Base-by-base conservation (phyloP, 441 rosid species). In the Monsonia emarginata region DNA sequence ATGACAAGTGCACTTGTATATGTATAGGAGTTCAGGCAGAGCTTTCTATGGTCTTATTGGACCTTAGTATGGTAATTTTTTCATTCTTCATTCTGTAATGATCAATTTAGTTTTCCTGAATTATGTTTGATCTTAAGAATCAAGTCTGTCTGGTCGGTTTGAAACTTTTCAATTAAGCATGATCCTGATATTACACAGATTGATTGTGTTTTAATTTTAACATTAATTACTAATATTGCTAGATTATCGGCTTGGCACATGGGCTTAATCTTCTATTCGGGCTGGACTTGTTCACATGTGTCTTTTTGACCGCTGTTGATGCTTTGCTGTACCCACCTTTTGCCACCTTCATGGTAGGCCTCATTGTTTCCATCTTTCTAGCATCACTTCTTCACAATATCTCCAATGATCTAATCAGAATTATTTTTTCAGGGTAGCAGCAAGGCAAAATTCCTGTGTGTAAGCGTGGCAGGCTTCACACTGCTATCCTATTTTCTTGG, bases 201-300 rank as follows among this genome's bases (percentile, higher is more conserved):
- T 32, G 5, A 32, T 32, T 32, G 38, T 48, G 38, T 69, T 25
- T 38, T 56, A 36, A 52, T 66, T 65, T 71, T 70, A 60, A 78
- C 73, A 57, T 61, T 28, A 66, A 73, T 69, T 72, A 66, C 44
- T 36, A 44, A 56, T 76, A 74, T 63, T 60, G 61, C 80, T 75
- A 95, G 99, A 82, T 95, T 81, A 77, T 95, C 69, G 99, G 99
- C 46, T 82, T 89, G 69, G 97, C 92, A 1, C 95, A 95, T 76
- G 94, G 87, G 16, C 87, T 95, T 78, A 91, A 89, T 85, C 86
- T 91, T 82, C 84, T 91, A 64, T 64, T 87, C 9, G 96, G 97
- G 72, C 72, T 87, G 80, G 97, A 89, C 71, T 79, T 95, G 80
- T 82, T 92, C 57, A 84, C 94, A 10, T 82, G 91, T 36, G 81